Base-by-base conservation (phyloP, 2,329 filamentous ascomycete species). In the Colletotrichum gigasporum region DNA sequence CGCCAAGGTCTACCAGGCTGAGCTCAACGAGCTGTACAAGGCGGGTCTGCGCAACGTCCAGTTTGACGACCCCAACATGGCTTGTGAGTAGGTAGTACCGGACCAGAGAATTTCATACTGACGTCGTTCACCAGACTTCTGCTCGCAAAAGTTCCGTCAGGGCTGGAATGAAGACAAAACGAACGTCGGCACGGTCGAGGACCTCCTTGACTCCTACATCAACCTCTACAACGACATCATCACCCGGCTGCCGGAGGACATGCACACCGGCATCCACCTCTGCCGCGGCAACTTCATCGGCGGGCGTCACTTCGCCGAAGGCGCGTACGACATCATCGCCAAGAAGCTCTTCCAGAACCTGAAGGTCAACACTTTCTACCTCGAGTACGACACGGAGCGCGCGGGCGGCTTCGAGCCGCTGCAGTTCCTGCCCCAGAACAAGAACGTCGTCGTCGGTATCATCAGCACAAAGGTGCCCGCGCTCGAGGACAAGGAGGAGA, bases 191-290 rank as follows among this genome's bases (percentile, higher is more conserved):
- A 86, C 86, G 1, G 86, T 90, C 6, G 90, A 77, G 48, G 87
- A 90, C 69, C 87, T 93, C 44, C 85, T 94, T 20, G 89, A 92
- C 69, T 86, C 89, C 26, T 94, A 94, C 78, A 91, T 94, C 74
- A 82, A 85, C 66, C 86, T 92, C 68, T 94, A 94, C 82, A 94
- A 94, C 74, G 88, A 91, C 75, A 87, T 84, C 71, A 83, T 92
- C 72, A 79, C 82, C 70, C 85, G 86, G 70, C 79, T 87, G 0
- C 90, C 91, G 0, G 74, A 81, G 2, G 91, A 94, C 72, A 86
- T 94, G 82, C 91, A 93, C 76, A 84, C 92, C 3, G 91, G 91
- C 45, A 89, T 94, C 14, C 92, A 94, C 73, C 81, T 94, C 53
- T 94, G 91, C 83, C 85, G 85, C 8, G 85, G 85, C 50, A 91